phyloP scores from a whole-genome alignment of 2,329 filamentous ascomycete genomes.

The Stagonosporopsis chrysanthemi region DNA sequence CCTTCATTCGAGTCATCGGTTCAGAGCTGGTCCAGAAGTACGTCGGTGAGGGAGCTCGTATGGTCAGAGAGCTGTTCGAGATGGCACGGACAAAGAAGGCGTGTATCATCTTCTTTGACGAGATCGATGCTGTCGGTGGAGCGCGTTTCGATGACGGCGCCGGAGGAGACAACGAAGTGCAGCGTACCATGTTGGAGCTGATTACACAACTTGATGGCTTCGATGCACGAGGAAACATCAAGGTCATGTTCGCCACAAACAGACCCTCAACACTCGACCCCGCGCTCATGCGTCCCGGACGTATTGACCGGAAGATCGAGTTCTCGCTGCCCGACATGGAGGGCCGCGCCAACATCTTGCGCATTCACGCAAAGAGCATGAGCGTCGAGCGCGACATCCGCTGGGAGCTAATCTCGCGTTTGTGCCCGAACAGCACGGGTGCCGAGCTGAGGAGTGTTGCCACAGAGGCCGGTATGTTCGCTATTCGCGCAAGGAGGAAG shows the following conservation, averaged over 20 bases:
- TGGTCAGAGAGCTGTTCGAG: slow-evolving; percentile 98
- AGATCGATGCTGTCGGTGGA: slow-evolving; percentile 95
- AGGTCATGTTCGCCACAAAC: slow-evolving; percentile 99
- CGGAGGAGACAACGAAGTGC: slow-evolving; percentile 96
- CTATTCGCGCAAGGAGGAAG: slow-evolving; percentile 92
- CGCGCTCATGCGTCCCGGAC: slow-evolving; percentile 94
- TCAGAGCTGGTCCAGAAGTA: slow-evolving; percentile 99
- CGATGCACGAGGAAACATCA: slow-evolving; percentile 96
- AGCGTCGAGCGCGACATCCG: slow-evolving; percentile 97
- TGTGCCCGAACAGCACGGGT: slow-evolving; percentile 97
- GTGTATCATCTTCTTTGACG: slow-evolving; percentile 99
- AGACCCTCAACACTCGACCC: slow-evolving; percentile 93
- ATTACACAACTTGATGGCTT: slow-evolving; percentile 98
- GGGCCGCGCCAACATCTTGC: slow-evolving; percentile 94
- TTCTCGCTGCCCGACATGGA: slow-evolving; percentile 97
- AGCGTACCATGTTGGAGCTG: slow-evolving; percentile 96
- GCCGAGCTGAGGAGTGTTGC: slow-evolving; percentile 96
- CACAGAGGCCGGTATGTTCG: slow-evolving; percentile 98
- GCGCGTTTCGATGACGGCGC: slow-evolving; percentile 96
- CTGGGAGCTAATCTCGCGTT: slow-evolving; percentile 96
- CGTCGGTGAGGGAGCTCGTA: slow-evolving; percentile 95
- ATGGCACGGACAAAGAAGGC: slow-evolving; percentile 99
- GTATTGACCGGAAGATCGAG: slow-evolving; percentile 98
- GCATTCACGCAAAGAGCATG: slow-evolving; percentile 99
- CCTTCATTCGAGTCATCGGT: slow-evolving; percentile 98